A percentile compares a stretch with the other conserved stretches of the same genome.
Conservation (phyloP, 2,329 filamentous ascomycete species). For the Pestalotiopsis sp. region DNA sequence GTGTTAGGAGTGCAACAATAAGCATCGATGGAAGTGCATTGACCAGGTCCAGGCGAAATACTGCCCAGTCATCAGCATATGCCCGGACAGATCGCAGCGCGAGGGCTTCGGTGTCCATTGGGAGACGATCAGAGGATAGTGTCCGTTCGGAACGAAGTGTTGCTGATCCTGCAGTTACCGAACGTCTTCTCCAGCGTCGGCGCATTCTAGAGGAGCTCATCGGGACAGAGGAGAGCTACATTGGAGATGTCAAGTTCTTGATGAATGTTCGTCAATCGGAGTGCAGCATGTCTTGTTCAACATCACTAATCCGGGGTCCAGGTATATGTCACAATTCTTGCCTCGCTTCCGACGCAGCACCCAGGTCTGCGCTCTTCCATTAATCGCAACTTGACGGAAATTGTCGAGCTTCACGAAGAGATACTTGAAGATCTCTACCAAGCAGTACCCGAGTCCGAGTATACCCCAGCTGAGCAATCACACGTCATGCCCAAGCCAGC, state of each 20-base stretch:
- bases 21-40: slow-evolving; percentile 76
- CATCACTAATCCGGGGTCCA: slow-evolving; percentile 35
- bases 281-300: slow-evolving; percentile 6
- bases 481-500: slow-evolving; percentile 21
- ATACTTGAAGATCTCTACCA: slow-evolving; percentile 75
- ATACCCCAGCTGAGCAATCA: slow-evolving; percentile 46
- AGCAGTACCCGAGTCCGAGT: slow-evolving; percentile 70
- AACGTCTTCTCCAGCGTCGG: slow-evolving; percentile 74
- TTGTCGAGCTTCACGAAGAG: slow-evolving; percentile 81
- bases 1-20: slow-evolving; percentile 78
- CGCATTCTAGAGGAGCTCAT: slow-evolving; percentile 85
- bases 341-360: slow-evolving; percentile 69
- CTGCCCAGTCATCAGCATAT: slow-evolving; percentile 52
- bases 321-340: slow-evolving; percentile 77
- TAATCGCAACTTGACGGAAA: slow-evolving; percentile 76
- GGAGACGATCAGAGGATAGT: slow-evolving; percentile 69
- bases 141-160: slow-evolving; percentile 57
- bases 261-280: slow-evolving; percentile 66
- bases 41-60: slow-evolving; percentile 59
- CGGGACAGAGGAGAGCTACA: slow-evolving; percentile 83
- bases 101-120: slow-evolving; percentile 59
- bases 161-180: slow-evolving; percentile 69
- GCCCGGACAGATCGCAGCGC: slow-evolving; percentile 66
- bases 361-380: slow-evolving; percentile 70
- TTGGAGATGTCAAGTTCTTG: slow-evolving; percentile 83